Conservation (phyloP, 306 rosid species). For the Betula pendula region DNA sequence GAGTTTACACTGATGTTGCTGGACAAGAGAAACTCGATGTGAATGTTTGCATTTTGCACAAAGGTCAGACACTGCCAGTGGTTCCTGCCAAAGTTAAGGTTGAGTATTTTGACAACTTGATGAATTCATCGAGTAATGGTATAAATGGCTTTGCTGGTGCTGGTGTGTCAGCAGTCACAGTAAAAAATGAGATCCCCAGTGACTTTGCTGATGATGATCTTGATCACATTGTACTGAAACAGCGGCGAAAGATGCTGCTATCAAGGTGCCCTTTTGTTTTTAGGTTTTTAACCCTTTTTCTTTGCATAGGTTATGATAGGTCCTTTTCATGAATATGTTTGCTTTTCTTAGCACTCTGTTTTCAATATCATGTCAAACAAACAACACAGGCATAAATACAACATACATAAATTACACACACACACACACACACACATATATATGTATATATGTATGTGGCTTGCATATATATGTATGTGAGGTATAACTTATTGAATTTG, state of each 20-base stretch:
- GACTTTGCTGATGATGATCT: conserved; percentile 42
- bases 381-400: not conserved
- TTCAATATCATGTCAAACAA: not conserved
- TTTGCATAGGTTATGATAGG: not conserved
- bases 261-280: conserved; percentile 50
- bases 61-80: conserved; percentile 22
- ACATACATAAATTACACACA: too few species aligned
- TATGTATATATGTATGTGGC: not conserved
- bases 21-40: conserved; percentile 27
- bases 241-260: conserved; percentile 66
- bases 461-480: not conserved
- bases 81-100: conserved; percentile 40
- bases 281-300: conserved; percentile 13
- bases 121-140: conserved; percentile 36
- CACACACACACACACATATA: not conserved
- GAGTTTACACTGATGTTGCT: conserved; percentile 18
- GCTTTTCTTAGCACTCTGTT: not conserved
- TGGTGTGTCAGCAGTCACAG: conserved; percentile 28
- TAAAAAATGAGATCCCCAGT: conserved; percentile 45
- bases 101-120: conserved; percentile 36
- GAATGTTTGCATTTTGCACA: conserved; percentile 22
- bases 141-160: conserved; percentile 31
- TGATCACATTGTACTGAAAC: conserved; percentile 63
- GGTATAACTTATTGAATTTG: not conserved
- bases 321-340: not conserved